These are phyloP conservation scores for Coemansia sp. DNA, from an alignment of 192 early-diverging fungal genomes.

Conservation along the genomic window DNA sequence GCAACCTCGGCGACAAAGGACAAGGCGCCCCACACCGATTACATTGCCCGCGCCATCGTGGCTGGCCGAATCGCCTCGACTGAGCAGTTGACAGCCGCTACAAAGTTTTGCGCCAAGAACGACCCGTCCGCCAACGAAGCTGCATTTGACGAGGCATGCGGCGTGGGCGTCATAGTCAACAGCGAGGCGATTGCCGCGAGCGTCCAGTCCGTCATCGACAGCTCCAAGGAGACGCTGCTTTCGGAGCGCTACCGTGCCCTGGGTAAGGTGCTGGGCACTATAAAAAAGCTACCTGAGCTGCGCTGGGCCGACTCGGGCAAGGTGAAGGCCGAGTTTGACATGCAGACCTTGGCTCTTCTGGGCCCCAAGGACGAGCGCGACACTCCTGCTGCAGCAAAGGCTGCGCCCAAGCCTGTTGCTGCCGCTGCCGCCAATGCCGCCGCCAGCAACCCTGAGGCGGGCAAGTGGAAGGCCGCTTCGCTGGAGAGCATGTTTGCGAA, in stretches of 20 bases:
- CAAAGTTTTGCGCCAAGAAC: conserved; percentile 75
- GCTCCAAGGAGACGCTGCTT: conserved; percentile 65
- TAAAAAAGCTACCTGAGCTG: conserved; percentile 65
- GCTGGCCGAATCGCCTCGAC: conserved; percentile 61
- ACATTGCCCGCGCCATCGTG: conserved; percentile 76
- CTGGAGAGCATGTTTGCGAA: conserved; percentile 75
- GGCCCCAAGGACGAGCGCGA: conserved; percentile 99
- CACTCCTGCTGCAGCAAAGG: conserved; percentile 48
- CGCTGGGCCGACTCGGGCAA: conserved; percentile 86
- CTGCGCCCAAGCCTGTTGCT: conserved; percentile 7
- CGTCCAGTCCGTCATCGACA: conserved; percentile 61
- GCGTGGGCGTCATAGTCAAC: conserved; percentile 87
- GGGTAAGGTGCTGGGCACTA: conserved; percentile 68
- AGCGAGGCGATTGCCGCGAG: conserved; percentile 66
- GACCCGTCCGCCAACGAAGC: conserved; percentile 57
- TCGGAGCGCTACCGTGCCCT: conserved; percentile 81
- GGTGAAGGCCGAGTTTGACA: conserved; percentile 87
- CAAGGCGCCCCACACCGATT: conserved; percentile 66
- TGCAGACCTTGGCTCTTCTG: conserved; percentile 73
- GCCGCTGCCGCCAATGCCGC: conserved; percentile 21
- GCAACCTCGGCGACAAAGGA: conserved; percentile 80
- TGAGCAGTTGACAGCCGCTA: conserved; percentile 91
- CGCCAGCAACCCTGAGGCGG: conserved; percentile 10
- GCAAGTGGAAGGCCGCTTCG: conserved; percentile 37
- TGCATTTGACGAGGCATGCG: conserved; percentile 81